These are phyloP conservation scores for Jamesozyma piceae DNA, from an alignment of 805 yeast species.

Conservation along the genomic window DNA sequence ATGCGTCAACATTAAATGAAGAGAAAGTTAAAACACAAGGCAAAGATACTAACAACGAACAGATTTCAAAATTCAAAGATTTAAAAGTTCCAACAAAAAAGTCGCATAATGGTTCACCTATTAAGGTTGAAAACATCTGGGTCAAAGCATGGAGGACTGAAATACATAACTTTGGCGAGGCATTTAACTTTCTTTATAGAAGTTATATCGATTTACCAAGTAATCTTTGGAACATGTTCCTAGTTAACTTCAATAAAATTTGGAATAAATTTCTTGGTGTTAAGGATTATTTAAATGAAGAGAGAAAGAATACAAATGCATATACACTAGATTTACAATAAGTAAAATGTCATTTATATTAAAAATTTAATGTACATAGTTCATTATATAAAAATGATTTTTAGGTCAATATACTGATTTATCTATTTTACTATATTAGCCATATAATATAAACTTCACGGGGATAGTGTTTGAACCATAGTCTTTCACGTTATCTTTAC, in stretches of 20 bases:
- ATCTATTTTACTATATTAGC: too few species aligned
- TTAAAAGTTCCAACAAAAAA: constrained; percentile 20
- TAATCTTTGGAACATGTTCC: constrained; percentile 40
- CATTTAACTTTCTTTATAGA: constrained; percentile 50
- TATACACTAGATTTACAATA: constrained; percentile 18
- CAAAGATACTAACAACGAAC: not conserved
- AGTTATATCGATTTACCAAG: constrained; percentile 68
- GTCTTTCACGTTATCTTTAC: not conserved
- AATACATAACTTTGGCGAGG: constrained; percentile 43
- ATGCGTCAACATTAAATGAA: constrained; percentile 1
- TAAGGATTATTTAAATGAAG: constrained; percentile 24
- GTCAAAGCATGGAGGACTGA: constrained; percentile 44
- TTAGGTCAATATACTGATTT: not conserved
- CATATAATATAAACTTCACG: too few species aligned
- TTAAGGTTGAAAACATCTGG: constrained; percentile 9
- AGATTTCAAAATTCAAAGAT: constrained; percentile 16
- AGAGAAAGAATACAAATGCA: constrained; percentile 13
- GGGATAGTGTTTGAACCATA: too few species aligned
- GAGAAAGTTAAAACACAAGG: not conserved
- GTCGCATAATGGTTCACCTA: not conserved
- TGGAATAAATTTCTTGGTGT: constrained; percentile 78
- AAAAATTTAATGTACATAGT: not conserved
- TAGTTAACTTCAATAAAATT: constrained; percentile 42
- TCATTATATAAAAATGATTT: not conserved
- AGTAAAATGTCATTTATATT: not conserved